These are phyloP conservation scores for Solanum sejunctum DNA, from an alignment of 257 asterid species.

Conservation along the genomic window DNA sequence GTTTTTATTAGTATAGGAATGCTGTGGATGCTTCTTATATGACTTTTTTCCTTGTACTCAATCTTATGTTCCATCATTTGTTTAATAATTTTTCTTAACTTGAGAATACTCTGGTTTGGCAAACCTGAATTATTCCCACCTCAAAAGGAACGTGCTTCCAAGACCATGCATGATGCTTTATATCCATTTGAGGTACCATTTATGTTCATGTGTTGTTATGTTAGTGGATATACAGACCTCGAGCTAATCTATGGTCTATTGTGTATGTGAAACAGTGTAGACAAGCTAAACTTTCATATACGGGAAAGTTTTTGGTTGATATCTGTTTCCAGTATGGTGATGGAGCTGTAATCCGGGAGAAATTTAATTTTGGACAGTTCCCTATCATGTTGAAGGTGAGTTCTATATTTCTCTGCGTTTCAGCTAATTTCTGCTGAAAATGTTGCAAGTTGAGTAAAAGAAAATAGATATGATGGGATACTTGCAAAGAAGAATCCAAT, in stretches of 20 bases:
- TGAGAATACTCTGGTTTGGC: constrained; percentile 54
- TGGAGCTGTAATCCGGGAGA: constrained; percentile 51
- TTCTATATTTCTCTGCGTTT: neutral
- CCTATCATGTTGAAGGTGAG: constrained; percentile 90
- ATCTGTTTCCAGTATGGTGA: constrained; percentile 47
- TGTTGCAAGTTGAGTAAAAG: neutral
- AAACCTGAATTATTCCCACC: constrained; percentile 58
- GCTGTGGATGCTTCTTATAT: neutral
- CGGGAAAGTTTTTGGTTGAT: constrained; percentile 60
- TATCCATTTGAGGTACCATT: constrained; percentile 73
- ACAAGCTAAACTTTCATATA: constrained; percentile 75
- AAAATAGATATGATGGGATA: neutral
- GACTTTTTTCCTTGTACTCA: neutral
- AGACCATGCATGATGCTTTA: constrained; percentile 30
- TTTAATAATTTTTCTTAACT: constrained; percentile 43
- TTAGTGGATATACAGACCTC: neutral
- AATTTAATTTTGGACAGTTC: constrained; percentile 50
- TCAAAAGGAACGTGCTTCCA: constrained; percentile 43
- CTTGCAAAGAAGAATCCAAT: neutral
- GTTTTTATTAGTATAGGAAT: neutral
- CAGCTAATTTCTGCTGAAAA: neutral
- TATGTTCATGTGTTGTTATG: neutral
- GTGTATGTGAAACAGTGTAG: constrained; percentile 62
- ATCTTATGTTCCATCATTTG: neutral
- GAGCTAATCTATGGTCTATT: constrained; percentile 1